Base-by-base conservation (phyloP, 2,329 filamentous ascomycete species). In the Emydomyces testavorans region DNA sequence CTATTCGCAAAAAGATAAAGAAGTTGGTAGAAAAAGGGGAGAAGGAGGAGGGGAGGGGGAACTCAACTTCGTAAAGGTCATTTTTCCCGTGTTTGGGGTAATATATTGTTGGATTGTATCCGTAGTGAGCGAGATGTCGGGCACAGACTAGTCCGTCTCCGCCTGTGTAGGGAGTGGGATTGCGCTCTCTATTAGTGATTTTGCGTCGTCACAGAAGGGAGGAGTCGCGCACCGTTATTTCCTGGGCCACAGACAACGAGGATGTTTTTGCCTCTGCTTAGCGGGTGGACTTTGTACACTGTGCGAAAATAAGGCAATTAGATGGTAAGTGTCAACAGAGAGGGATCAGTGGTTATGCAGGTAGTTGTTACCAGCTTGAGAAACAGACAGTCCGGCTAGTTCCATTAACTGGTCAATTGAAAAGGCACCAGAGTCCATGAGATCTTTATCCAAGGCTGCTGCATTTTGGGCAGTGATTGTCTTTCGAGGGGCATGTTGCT, bases 361-460 rank as follows among this genome's bases (percentile, higher is more conserved):
- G 5, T 6, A 5, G n/a, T 5, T 41, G 13, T 61, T 62, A 89
- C 87, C 80, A 43, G 84, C 88, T 72, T 96, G 88, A 10, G 90
- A 90, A 21, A 96, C 88, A 1, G 88, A 89, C 0, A 98, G 75
- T 0, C 92, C 92, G 36, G 92, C 92, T 6, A 98, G 71, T 63
- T 96, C 92, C 92, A 98, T 96, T 41, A 98, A 73, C 67, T 98
- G 92, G 62, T 96, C 92, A 48, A 98, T 77, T 8, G 87, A 94
- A 68, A 94, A 98, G 6, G 85, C 88, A 32, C 79, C 78, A 0
- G 81, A 79, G 8, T 78, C 77, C 89, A 98, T 96, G 53, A 98
- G 80, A 63, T 98, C 90, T 65, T 85, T 82, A 63, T 98, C 92
- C 15, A 98, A 77, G 40, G 86, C 84, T 0, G 85, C 83, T 0